Base-by-base conservation (phyloP, 2,329 filamentous ascomycete species). In the Alternaria gansuensis region DNA sequence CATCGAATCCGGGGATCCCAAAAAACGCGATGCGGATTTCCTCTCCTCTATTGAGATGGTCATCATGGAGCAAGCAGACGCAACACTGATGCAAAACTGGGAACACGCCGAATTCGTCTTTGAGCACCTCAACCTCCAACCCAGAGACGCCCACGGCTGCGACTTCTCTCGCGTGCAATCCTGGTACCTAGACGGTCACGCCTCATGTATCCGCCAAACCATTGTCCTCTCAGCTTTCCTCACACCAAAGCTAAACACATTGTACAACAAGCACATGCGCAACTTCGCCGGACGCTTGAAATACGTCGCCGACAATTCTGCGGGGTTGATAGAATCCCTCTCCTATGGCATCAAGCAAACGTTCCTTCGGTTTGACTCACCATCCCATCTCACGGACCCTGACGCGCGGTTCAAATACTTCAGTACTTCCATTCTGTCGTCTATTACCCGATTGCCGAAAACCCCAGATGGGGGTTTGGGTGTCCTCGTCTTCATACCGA, bases 81-180 rank as follows among this genome's bases (percentile, higher is more conserved):
- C 93, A 0, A 85, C 97, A 40, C 86, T 96, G 8, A 97, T 97
- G 93, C 95, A 99, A 77, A 98, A 97, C 76, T 98, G 94, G 93
- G 93, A 97, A 72, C 94, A 99, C 74, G 87, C 97, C 60, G 91
- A 96, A 76, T 91, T 91, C 75, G 90, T 97, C 69, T 93, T 98
- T 72, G 88, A 92, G 63, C 92, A 97, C 75, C 85, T 99, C 62
- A 99, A 99, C 76, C 83, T 90, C 23, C 92, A 96, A 70, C 94
- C 95, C 36, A 92, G 90, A 72, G 91, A 96, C 69, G 87, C 92
- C 0, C 93, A 97, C 77, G 93, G 91, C 65, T 96, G 92, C 71
- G 95, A 99, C 80, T 97, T 98, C 75, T 91, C 90, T 66, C 90
- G 95, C 17, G 91, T 98, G 5, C 86, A 93, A 50, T 87, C 84